A percentile compares a stretch with the other conserved stretches of the same genome.
These are phyloP conservation scores for Calocera cornea DNA, from an alignment of 768 basidiomycete species.

Conservation along the genomic window DNA sequence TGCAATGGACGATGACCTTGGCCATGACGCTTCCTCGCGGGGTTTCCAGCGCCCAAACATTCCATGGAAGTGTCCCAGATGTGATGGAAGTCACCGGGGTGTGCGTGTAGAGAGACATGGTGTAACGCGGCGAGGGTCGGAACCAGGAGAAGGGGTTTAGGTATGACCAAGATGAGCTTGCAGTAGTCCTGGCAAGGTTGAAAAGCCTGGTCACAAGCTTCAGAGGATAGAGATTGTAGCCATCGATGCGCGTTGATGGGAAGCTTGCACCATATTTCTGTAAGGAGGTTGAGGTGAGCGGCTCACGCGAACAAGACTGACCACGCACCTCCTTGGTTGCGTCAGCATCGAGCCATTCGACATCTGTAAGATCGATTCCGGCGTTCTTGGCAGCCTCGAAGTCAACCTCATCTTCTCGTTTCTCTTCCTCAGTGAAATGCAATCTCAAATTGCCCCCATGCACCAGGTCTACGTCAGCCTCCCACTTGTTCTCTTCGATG, in stretches of 20 bases:
- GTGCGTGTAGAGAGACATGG: constrained; percentile 51
- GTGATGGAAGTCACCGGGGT: constrained; percentile 48
- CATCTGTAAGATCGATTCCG: constrained; percentile 34
- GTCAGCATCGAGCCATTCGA: constrained; percentile 36
- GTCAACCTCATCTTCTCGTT: constrained; percentile 29
- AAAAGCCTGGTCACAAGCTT: constrained; percentile 66
- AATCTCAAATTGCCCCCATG: constrained; percentile 40
- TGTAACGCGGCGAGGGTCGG: constrained; percentile 7
- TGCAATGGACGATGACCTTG: constrained; percentile 64
- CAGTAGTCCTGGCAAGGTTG: constrained; percentile 24
- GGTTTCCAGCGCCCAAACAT: constrained; percentile 44
- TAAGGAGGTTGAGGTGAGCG: background rate
- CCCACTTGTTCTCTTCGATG: constrained; percentile 33
- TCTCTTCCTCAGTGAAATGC: constrained; percentile 36
- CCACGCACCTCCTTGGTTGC: constrained; percentile 36
- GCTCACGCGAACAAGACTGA: background rate
- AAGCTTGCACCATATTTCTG: constrained; percentile 36
- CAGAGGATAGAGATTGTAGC: constrained; percentile 62
- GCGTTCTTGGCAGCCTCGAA: constrained; percentile 40
- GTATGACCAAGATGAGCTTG: constrained; percentile 12
- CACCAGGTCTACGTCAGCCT: constrained; percentile 46
- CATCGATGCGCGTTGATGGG: constrained; percentile 39
- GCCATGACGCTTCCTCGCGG: constrained; percentile 51
- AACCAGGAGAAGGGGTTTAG: constrained; percentile 6
- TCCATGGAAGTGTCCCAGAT: constrained; percentile 8